Evolutionary conservation across 2,329 filamentous ascomycete species (phyloP), one percentile per base, ranked within the genome.

Genomic region (Eutypella sp.): DNA sequence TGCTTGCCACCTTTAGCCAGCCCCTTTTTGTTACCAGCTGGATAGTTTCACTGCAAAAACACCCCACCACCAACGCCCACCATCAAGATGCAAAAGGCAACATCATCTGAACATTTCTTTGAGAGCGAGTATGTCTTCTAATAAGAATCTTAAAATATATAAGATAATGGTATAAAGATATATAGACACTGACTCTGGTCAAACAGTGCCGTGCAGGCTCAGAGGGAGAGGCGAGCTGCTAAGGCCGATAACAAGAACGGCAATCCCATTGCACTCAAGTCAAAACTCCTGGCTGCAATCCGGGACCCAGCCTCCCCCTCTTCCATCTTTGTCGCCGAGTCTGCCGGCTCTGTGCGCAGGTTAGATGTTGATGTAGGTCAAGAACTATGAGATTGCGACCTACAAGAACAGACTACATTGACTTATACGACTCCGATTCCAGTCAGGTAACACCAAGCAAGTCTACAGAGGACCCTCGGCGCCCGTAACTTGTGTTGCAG

Each of bases 121-220:
- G 88, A 96, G 67, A 95, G 90, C 24, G 87, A 91, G 89, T 93
- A 70, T 68, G 83, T 65, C n/a, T n/a, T n/a, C n/a, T n/a, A n/a
- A n/a, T n/a, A n/a, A n/a, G n/a, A n/a, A n/a, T n/a, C n/a, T n/a
- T n/a, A n/a, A 20, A 40, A 29, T 40, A 2, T 18, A 33, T 31
- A 8, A 9, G 16, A 13, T 11, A 19, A 16, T 25, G 19, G 5
- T 5, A 42, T 18, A 42, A 15, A 23, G 36, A 29, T 24, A 37
- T 39, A 55, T 69, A 38, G 64, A 63, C 52, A 71, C 77, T 55
- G 71, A 71, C 49, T 67, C 71, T 48, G 71, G 39, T 38, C 16
- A 7, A 16, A 42, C 47, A 81, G 77, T 59, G 75, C 75, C 16
- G 67, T 72, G 3, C 72, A 76, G 50, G 71, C 68, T 37, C 67